Conservation (phyloP, 805 yeast genomes). For the Candida koratica region DNA sequence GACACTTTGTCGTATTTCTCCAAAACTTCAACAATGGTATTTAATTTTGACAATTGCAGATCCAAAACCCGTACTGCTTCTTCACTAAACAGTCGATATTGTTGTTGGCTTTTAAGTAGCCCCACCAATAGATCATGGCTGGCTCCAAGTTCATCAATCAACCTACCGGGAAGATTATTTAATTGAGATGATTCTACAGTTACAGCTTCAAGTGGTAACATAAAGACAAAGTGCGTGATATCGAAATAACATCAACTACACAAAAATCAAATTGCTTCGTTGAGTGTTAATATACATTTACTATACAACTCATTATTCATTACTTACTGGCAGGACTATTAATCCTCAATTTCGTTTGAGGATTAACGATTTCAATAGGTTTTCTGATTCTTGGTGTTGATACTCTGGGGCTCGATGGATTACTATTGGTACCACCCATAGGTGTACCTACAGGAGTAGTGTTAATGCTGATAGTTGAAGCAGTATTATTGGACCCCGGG, state of each 20-base stretch:
- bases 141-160: conserved; percentile 23
- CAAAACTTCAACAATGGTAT: conserved; percentile 15
- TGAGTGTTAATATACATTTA: conserved; percentile 6
- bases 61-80: conserved; percentile 13
- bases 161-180: conserved; percentile 19
- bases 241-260: no score
- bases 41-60: conserved; percentile 18
- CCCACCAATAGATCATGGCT: conserved; percentile 23
- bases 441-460: conserved; percentile 12
- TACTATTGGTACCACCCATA: conserved; percentile 3
- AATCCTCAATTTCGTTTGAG: conserved; percentile 55
- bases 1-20: conserved; percentile 18
- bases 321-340: conserved; percentile 42
- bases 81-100: conserved; percentile 12
- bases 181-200: not conserved
- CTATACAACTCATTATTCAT: conserved; percentile 14
- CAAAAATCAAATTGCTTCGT: not conserved
- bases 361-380: conserved; percentile 60
- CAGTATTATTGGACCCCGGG: conserved; percentile 29
- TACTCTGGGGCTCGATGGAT: conserved; percentile 38
- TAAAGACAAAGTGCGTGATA: no score
- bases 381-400: conserved; percentile 57
- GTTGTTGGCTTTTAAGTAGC: conserved; percentile 20
- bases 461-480: conserved; percentile 4
- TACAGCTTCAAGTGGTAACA: not conserved